Conservation (phyloP, 805 yeast species). For the Myxozyma mucilagina region DNA sequence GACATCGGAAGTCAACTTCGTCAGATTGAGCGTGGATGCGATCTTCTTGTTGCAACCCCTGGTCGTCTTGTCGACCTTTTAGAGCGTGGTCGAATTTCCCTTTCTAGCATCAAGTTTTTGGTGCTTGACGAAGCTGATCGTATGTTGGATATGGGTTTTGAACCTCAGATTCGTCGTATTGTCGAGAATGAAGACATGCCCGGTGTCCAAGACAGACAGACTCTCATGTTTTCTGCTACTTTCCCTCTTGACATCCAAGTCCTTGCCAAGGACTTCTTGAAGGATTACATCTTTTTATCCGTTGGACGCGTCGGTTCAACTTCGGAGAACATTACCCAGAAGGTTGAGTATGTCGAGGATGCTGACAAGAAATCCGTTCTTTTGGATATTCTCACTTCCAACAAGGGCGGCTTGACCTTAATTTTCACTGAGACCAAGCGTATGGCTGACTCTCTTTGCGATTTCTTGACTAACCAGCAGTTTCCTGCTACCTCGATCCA, state of each 20-base stretch:
- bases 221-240: conserved; percentile 98
- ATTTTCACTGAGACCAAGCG: conserved; percentile 98
- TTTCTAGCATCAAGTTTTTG: conserved; percentile 85
- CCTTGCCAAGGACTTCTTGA: conserved; percentile 95
- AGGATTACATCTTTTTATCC: conserved; percentile 91
- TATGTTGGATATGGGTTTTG: conserved; percentile 99
- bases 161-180: conserved; percentile 97
- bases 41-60: conserved; percentile 95
- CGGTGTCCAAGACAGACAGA: conserved; percentile 83
- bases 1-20: conserved; percentile 85
- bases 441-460: conserved; percentile 95
- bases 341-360: conserved; percentile 86
- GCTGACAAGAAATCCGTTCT: conserved; percentile 88
- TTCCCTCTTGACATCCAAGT: conserved; percentile 97
- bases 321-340: conserved; percentile 96
- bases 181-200: conserved; percentile 99
- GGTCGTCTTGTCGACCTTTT: conserved; percentile 96
- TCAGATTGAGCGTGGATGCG: conserved; percentile 91
- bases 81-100: conserved; percentile 91
- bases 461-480: conserved; percentile 81
- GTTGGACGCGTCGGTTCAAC: conserved; percentile 99
- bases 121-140: conserved; percentile 99
- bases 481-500: conserved; percentile 98
- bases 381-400: conserved; percentile 78
- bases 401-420: conserved; percentile 81